phyloP scores from a whole-genome alignment of 495 filamentous ascomycete genomes.

The Stereocaulon alpinum region DNA sequence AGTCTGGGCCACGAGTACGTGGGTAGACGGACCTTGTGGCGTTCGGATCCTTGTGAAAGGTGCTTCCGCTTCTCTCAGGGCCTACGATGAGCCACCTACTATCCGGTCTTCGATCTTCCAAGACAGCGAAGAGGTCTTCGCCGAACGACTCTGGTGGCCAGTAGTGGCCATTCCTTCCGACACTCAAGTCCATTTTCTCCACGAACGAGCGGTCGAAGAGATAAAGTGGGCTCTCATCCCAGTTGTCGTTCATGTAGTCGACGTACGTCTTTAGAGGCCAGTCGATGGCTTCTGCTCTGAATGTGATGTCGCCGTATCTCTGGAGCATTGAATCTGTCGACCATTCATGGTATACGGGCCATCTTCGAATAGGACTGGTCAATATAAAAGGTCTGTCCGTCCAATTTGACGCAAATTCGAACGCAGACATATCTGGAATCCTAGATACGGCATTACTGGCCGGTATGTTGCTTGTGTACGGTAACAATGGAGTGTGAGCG shows the following conservation, averaged over 20 bases:
- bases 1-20: neutral
- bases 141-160: slow-evolving; percentile 84
- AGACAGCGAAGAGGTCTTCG: slow-evolving; percentile 73
- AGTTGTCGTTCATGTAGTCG: slow-evolving; percentile 71
- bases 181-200: slow-evolving; percentile 68
- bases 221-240: slow-evolving; percentile 86
- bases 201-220: slow-evolving; percentile 84
- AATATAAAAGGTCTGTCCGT: slow-evolving; percentile 79
- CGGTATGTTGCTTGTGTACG: slow-evolving; percentile 64
- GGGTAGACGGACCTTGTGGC: slow-evolving; percentile 34
- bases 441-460: slow-evolving; percentile 59
- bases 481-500: slow-evolving; percentile 57
- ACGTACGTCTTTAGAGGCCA: slow-evolving; percentile 75
- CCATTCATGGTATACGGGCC: slow-evolving; percentile 75
- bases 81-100: slow-evolving; percentile 91
- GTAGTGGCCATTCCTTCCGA: slow-evolving; percentile 57
- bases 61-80: slow-evolving; percentile 80
- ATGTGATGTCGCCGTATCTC: slow-evolving; percentile 54
- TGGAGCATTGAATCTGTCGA: slow-evolving; percentile 50
- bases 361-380: slow-evolving; percentile 69
- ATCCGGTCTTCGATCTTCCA: slow-evolving; percentile 74
- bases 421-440: slow-evolving; percentile 54
- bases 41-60: slow-evolving; percentile 85
- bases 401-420: slow-evolving; percentile 68
- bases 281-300: slow-evolving; percentile 89